Evolutionary conservation across 805 yeast genomes (phyloP), one percentile per base, ranked within the genome.

Genomic region (Yamadazyma endophytica): DNA sequence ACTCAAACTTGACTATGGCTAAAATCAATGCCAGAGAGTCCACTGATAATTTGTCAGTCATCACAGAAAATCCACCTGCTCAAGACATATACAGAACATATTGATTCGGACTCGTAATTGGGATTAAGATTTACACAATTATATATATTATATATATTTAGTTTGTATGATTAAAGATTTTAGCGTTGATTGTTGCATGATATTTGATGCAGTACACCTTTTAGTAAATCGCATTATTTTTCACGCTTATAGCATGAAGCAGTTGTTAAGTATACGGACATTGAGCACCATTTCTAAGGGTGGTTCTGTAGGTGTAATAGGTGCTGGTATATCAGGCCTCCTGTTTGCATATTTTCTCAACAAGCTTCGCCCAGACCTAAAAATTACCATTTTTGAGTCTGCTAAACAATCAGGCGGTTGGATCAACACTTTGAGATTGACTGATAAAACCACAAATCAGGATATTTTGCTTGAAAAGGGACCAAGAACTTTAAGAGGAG

Each of bases 291-390:
- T 56, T 8, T 56, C 58, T 2, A 37, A 26, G 2, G 54, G 54
- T 29, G 66, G 75, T 1, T 54, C 55, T 13, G 78, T 88, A 2
- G 88, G 83, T 1, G 83, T 89, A 0, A 50, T 88, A 1, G 98
- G 98, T 0, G 81, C 84, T 1, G 98, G 98, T 1, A 73, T 90
- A 2, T 82, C 96, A 0, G 97, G 97, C 0, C 63, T 92, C 3
- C 64, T 87, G 2, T 83, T 73, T 49, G 75, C 82, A 1, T 82
- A 80, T 46, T 83, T 81, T 47, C 61, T 88, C 9, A 64, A 70
- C 21, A 73, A 71, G 33, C 53, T 86, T n/a, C 66, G 95, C 30
- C 96, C 96, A 0, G 96, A 88, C 52, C 45, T 85, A 13, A 56
- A 60, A 4, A 69, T 90, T 26, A 73, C 74, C 1, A 49, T 90